A percentile compares a stretch with the other conserved stretches of the same genome.
Conservation (phyloP, 441 rosid genomes). For the Kokia cookei region DNA sequence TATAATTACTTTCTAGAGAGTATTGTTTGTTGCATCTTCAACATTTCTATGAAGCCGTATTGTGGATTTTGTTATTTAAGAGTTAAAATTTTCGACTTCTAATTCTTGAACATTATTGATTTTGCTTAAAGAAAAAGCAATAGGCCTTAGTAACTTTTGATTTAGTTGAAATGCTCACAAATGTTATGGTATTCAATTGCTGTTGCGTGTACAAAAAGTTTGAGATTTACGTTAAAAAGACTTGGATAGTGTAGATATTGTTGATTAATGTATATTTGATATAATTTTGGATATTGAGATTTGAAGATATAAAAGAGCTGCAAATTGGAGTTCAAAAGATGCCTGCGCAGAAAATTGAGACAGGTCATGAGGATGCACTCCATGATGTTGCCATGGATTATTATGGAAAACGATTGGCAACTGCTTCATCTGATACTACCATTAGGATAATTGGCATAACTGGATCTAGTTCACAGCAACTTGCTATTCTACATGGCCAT, state of each 20-base stretch:
- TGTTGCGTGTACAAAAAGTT: background rate
- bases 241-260: background rate
- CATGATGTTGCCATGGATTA: constrained; percentile 84
- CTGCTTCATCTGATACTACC: constrained; percentile 67
- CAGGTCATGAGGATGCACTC: constrained; percentile 65
- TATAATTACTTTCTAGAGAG: too few relatives aligned
- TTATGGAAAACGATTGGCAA: constrained; percentile 74
- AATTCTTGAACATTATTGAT: background rate
- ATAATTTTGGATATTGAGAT: background rate
- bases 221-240: background rate
- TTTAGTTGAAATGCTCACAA: background rate
- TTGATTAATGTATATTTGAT: background rate
- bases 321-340: constrained; percentile 19
- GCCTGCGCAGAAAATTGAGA: constrained; percentile 71
- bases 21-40: too few relatives aligned
- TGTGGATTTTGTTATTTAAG: too few relatives aligned
- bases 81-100: background rate
- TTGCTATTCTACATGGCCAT: constrained; percentile 62
- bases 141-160: background rate
- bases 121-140: background rate
- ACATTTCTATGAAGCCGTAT: too few relatives aligned
- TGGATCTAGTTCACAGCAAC: constrained; percentile 60
- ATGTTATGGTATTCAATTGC: too few relatives aligned
- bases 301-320: constrained; percentile 6
- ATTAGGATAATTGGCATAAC: constrained; percentile 59